A percentile compares a stretch with the other conserved stretches of the same genome.
phyloP scores from a whole-genome alignment of 2,329 filamentous ascomycete genomes.

The Alternaria tenuissima region DNA sequence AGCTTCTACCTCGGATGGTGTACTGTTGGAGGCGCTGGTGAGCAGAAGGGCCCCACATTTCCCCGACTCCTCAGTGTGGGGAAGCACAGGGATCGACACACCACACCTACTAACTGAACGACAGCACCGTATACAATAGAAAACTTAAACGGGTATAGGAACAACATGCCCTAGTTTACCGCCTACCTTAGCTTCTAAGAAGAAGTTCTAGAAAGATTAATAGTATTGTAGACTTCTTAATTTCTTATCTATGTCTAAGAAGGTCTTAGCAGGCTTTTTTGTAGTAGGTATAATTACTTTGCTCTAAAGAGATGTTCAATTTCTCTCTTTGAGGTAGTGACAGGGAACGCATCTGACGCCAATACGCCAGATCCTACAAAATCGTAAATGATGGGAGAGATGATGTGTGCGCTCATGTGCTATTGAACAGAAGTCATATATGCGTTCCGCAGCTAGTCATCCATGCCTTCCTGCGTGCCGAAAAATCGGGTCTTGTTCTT shows the following conservation, averaged over 20 bases:
- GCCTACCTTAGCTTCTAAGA: too few relatives aligned
- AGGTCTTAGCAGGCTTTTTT: too few relatives aligned
- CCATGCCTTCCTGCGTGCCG: constrained; percentile 17
- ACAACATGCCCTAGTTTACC: too few relatives aligned
- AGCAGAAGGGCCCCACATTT: constrained; percentile 16
- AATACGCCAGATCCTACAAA: not conserved
- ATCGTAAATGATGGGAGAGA: not conserved
- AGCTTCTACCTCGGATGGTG: not conserved
- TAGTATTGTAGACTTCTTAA: too few relatives aligned
- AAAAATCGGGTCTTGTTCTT: constrained; percentile 41
- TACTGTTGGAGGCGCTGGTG: constrained; percentile 11
- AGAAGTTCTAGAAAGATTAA: too few relatives aligned
- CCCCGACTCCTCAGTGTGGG: constrained; percentile 16
- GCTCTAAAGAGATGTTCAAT: too few relatives aligned
- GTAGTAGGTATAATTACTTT: too few relatives aligned
- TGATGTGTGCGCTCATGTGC: not conserved
- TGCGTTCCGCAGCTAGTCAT: not conserved
- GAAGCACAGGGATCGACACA: constrained; percentile 9
- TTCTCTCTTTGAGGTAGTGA: not conserved
- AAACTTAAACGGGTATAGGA: too few relatives aligned
- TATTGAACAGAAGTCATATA: not conserved
- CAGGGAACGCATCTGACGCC: not conserved
- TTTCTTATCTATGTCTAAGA: too few relatives aligned
- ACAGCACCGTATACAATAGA: too few relatives aligned
- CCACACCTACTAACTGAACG: not conserved